These are phyloP conservation scores for Zanthoxylum bungeanum DNA, from an alignment of 345 rosid genomes.

Conservation along the genomic window DNA sequence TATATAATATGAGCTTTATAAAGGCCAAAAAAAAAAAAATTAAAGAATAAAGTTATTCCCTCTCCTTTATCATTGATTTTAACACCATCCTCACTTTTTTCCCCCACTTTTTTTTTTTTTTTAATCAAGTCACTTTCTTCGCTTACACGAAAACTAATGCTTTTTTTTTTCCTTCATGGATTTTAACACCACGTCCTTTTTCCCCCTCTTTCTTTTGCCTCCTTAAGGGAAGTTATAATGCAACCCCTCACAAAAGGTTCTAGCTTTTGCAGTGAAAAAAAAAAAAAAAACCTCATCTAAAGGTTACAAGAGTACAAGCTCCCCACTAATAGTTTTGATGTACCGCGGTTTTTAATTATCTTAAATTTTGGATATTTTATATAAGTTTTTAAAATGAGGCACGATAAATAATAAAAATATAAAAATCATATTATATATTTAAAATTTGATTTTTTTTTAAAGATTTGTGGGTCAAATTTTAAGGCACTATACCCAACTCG, in stretches of 20 bases:
- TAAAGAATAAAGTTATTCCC: constrained; percentile 31
- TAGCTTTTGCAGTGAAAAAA: constrained; percentile 14
- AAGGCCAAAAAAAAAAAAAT: constrained; percentile 25
- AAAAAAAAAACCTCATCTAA: background rate
- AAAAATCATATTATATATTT: too few relatives aligned
- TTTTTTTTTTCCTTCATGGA: constrained; percentile 8
- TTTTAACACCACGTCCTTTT: constrained; percentile 1
- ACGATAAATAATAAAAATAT: too few relatives aligned
- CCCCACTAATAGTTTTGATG: background rate
- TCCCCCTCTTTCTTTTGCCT: constrained; percentile 23
- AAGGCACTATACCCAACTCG: too few relatives aligned
- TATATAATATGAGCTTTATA: constrained; percentile 22
- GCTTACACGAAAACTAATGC: constrained; percentile 8
- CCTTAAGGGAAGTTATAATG: constrained; percentile 13
- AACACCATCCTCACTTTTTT: constrained; percentile 16
- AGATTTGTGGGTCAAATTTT: too few relatives aligned
- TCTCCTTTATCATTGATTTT: constrained; percentile 23
- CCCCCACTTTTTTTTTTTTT: background rate
- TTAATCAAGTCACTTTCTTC: constrained; percentile 25
- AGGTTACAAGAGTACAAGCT: constrained; percentile 9
- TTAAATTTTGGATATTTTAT: too few relatives aligned
- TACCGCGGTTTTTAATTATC: too few relatives aligned
- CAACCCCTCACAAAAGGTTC: constrained; percentile 22
- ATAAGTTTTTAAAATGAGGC: too few relatives aligned
- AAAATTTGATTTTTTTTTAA: too few relatives aligned